Percentiles rank a stretch among this genome's conserved stretches.
phyloP scores from a whole-genome alignment of 2,329 filamentous ascomycete genomes.

The Paecilomyces fulvus region DNA sequence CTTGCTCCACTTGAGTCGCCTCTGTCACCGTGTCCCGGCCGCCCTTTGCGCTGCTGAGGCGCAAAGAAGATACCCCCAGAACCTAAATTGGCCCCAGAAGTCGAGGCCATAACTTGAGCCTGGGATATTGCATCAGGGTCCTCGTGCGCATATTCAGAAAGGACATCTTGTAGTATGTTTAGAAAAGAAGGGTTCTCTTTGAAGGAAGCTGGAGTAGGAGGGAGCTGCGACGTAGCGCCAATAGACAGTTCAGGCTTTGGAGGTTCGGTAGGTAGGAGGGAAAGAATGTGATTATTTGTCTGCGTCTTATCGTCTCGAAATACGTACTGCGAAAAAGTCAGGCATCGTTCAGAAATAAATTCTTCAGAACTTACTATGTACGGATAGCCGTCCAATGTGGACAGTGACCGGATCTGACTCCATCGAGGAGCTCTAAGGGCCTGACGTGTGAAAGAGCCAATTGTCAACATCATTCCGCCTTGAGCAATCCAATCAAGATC shows the following conservation, averaged over 20 bases:
- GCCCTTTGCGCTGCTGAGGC: conserved; percentile 19
- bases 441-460: conserved; percentile 13
- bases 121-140: conserved; percentile 52
- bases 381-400: conserved; percentile 30
- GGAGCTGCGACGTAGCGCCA: conserved; percentile 46
- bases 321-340: conserved; percentile 36
- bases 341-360: conserved; percentile 6
- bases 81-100: conserved; percentile 47
- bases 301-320: conserved; percentile 36
- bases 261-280: conserved; percentile 49
- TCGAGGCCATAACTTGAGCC: conserved; percentile 52
- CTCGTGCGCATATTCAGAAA: conserved; percentile 44
- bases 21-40: conserved; percentile 21
- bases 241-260: conserved; percentile 47
- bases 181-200: conserved; percentile 50
- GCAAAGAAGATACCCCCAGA: conserved; percentile 43
- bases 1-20: conserved; percentile 46
- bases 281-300: conserved; percentile 39
- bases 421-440: conserved; percentile 11
- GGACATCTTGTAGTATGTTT: conserved; percentile 47
- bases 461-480: conserved; percentile 16
- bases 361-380: conserved; percentile 27
- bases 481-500: not conserved
- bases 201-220: conserved; percentile 49
- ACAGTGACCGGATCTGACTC: conserved; percentile 21